Evolutionary conservation across 257 asterid genomes (phyloP).

Genomic region (Mentha longifolia): DNA sequence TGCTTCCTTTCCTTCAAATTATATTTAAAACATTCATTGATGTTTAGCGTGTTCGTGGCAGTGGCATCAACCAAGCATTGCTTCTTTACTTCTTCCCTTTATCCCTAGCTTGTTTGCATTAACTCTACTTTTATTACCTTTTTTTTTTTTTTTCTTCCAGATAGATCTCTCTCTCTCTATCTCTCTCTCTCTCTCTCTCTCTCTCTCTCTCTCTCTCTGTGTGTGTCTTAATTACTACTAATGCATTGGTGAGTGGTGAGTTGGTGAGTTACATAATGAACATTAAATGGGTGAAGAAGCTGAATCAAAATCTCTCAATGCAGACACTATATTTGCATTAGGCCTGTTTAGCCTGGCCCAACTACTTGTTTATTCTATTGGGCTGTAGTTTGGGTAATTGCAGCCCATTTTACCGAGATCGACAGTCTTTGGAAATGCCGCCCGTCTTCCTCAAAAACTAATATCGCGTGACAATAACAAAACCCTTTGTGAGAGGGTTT

Average conservation of each 20-base stretch:
- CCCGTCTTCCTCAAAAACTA: not conserved
- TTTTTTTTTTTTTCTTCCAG: too few relatives aligned
- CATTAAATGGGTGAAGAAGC: constrained; percentile 7
- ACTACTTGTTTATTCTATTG: not conserved
- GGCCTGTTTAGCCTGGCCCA: too few relatives aligned
- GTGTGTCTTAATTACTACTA: not conserved
- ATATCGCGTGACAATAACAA: too few relatives aligned
- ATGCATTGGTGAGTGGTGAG: constrained; percentile 10
- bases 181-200: too few relatives aligned
- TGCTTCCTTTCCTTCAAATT: not conserved
- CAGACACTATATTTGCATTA: too few relatives aligned
- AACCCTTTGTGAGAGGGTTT: too few relatives aligned
- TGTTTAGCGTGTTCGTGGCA: constrained; percentile 32
- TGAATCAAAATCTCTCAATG: too few relatives aligned
- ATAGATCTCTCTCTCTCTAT: too few relatives aligned
- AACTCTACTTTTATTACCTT: constrained; percentile 35
- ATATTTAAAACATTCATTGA: constrained; percentile 6
- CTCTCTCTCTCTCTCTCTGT: constrained; percentile 13
- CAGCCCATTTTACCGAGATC: constrained; percentile 13
- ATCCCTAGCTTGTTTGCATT: constrained; percentile 32
- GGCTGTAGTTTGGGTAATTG: not conserved
- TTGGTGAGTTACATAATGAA: constrained; percentile 14
- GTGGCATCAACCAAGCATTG: constrained; percentile 36
- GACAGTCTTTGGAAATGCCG: not conserved
- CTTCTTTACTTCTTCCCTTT: constrained; percentile 28